Evolutionary conservation across 805 yeast species (phyloP).

Genomic region (Candida silvatica): DNA sequence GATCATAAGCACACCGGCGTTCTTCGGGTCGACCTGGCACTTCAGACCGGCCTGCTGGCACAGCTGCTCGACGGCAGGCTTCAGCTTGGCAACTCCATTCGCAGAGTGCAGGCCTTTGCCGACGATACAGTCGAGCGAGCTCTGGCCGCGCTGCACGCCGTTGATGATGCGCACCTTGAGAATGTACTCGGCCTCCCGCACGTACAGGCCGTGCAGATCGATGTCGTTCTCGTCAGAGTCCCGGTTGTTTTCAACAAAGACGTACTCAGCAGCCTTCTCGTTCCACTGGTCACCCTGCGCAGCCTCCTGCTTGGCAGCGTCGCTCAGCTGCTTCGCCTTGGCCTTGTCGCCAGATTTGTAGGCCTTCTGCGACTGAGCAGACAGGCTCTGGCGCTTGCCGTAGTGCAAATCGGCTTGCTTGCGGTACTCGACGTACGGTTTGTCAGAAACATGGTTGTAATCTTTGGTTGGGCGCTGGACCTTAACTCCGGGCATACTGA

Average conservation of each 20-base stretch:
- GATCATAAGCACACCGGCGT: slow-evolving; percentile 74
- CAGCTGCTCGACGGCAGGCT: slow-evolving; percentile 79
- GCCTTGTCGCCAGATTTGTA: slow-evolving; percentile 66
- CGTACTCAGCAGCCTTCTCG: slow-evolving; percentile 81
- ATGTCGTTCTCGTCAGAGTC: slow-evolving; percentile 84
- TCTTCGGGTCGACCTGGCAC: slow-evolving; percentile 56
- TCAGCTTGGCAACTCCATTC: slow-evolving; percentile 75
- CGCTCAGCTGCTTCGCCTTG: slow-evolving; percentile 65
- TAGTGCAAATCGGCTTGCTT: slow-evolving; percentile 61
- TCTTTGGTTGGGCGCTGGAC: too few species aligned
- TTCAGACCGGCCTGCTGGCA: slow-evolving; percentile 59
- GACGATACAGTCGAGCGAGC: slow-evolving; percentile 70
- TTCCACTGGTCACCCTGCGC: slow-evolving; percentile 61
- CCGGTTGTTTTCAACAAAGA: slow-evolving; percentile 77
- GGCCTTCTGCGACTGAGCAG: slow-evolving; percentile 69
- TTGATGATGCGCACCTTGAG: slow-evolving; percentile 67
- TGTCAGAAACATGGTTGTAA: slow-evolving; percentile 68
- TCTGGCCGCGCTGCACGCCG: slow-evolving; percentile 50
- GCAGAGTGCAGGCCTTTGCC: slow-evolving; percentile 88
- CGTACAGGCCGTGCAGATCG: slow-evolving; percentile 87
- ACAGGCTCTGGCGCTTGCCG: slow-evolving; percentile 42
- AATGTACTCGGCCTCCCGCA: slow-evolving; percentile 78
- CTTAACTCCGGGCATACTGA: too few species aligned
- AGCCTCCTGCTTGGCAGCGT: slow-evolving; percentile 52
- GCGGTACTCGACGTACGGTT: slow-evolving; percentile 55